These are phyloP conservation scores for Sparassis latifolia DNA, from an alignment of 1,284 basidiomycete genomes.

Conservation along the genomic window DNA sequence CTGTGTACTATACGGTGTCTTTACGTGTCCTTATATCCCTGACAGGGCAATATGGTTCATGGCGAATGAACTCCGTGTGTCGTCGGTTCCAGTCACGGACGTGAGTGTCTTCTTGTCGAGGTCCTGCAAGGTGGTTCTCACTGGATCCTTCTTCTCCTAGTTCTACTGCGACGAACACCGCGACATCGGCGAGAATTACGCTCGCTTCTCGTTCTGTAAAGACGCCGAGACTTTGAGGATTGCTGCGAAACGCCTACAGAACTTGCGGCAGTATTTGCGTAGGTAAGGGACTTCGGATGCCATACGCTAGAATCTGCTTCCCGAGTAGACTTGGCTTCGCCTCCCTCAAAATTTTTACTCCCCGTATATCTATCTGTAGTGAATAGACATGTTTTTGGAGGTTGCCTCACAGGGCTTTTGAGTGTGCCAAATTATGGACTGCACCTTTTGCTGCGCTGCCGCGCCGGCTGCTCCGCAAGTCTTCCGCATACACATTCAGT, in stretches of 20 bases:
- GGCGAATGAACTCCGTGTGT: slow-evolving; percentile 82
- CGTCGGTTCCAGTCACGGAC: slow-evolving; percentile 91
- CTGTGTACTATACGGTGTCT: slow-evolving; percentile 9
- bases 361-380: too few species aligned
- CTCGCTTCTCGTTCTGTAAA: slow-evolving; percentile 92
- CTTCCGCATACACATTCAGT: too few species aligned
- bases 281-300: too few species aligned
- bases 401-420: too few species aligned
- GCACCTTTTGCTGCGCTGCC: too few species aligned
- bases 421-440: too few species aligned
- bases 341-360: too few species aligned
- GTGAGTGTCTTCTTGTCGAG: slow-evolving; percentile 37
- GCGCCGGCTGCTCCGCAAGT: too few species aligned
- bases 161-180: slow-evolving; percentile 88
- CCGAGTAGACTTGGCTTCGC: too few species aligned
- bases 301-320: too few species aligned
- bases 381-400: too few species aligned
- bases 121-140: background rate
- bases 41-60: slow-evolving; percentile 85
- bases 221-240: slow-evolving; percentile 75
- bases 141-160: slow-evolving; percentile 31
- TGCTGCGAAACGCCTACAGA: slow-evolving; percentile 74
- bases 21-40: slow-evolving; percentile 4
- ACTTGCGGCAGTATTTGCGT: slow-evolving; percentile 41
- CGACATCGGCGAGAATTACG: slow-evolving; percentile 79